Evolutionary conservation across 2,329 filamentous ascomycete species (phyloP), one percentile per base, ranked within the genome.

Genomic region (Emmonsia crescens): DNA sequence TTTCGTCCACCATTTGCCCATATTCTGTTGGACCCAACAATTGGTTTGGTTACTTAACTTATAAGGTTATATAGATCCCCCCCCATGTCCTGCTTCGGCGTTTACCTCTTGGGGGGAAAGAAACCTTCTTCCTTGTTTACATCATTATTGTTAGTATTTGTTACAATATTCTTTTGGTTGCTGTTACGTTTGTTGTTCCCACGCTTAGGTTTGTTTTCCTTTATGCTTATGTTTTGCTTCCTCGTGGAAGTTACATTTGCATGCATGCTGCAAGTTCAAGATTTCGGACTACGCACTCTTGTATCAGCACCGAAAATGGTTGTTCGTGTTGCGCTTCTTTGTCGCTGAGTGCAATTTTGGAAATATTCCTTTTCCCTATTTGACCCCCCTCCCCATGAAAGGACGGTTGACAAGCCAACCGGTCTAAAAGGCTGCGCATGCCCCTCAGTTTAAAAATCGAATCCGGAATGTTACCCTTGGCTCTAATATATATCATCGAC

Each of bases 381-480:
- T 31, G 24, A 24, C 33, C 14, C 21, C 36, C 4, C 42, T 31
- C 40, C n/a, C 16, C 21, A 31, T 48, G 29, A 61, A 62, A 54
- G 48, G 6, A 62, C 14, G 29, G 24, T 21, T 51, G 38, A 52
- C 55, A 57, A 36, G 10, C 42, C 40, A 33, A 54, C 33, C 36
- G 12, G 49, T 33, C 48, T 40, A 27, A 31, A 24, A 36, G 31
- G 12, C 9, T 24, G 42, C 27, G 31, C 38, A 38, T n/a, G 52
- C 16, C 16, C 27, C 40, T 36, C n/a, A 27, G 16, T 48, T 59
- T 49, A 33, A 24, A 2, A 49, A 42, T 42, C 51, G 31, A 51
- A 54, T 31, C 46, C n/a, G 42, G 46, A 40, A 52, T 69, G 59
- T 67, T 61, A 48, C 33, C 31, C 10, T 14, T 21, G 29, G 5